phyloP scores from a whole-genome alignment of 2,329 filamentous ascomycete genomes.

The Hymenoscyphus infarciens region DNA sequence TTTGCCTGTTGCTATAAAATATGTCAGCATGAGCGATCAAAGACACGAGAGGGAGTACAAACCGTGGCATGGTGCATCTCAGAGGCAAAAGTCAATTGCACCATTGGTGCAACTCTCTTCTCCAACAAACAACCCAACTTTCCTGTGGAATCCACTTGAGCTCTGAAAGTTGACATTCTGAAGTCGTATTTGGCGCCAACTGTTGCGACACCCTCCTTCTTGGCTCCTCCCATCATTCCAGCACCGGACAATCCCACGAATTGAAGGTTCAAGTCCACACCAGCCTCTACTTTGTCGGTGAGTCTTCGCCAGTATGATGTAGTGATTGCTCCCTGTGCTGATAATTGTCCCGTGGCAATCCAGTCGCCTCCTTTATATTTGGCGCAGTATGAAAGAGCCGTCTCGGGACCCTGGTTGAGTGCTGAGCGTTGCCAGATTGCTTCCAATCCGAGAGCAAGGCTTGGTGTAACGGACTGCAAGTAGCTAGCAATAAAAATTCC shows the following conservation, averaged over 20 bases:
- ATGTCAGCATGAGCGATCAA: conserved; percentile 31
- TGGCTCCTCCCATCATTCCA: conserved; percentile 70
- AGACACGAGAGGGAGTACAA: conserved; percentile 40
- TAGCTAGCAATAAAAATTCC: conserved; percentile 96
- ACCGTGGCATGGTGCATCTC: conserved; percentile 96
- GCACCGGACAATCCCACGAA: conserved; percentile 63
- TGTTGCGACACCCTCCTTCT: conserved; percentile 86
- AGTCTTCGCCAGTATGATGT: conserved; percentile 91
- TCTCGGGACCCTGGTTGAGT: conserved; percentile 83
- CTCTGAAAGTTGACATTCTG: conserved; percentile 89
- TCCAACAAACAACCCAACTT: conserved; percentile 90
- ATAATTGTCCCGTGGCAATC: conserved; percentile 84
- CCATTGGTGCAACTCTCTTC: conserved; percentile 90
- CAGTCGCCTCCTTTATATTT: conserved; percentile 90
- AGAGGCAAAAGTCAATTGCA: conserved; percentile 90
- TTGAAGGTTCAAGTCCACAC: conserved; percentile 89
- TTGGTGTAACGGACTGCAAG: conserved; percentile 86
- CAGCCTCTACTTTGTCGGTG: conserved; percentile 93
- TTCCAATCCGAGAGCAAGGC: conserved; percentile 83
- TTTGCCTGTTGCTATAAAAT: conserved; percentile 79
- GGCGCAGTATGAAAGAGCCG: conserved; percentile 82
- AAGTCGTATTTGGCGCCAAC: conserved; percentile 98
- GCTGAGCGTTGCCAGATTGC: conserved; percentile 89
- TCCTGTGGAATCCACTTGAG: conserved; percentile 91
- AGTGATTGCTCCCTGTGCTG: conserved; percentile 78